These are phyloP conservation scores for Nannochloropsis oceanica DNA, from an alignment of 108 stramenopile genomes.

Conservation along the genomic window DNA sequence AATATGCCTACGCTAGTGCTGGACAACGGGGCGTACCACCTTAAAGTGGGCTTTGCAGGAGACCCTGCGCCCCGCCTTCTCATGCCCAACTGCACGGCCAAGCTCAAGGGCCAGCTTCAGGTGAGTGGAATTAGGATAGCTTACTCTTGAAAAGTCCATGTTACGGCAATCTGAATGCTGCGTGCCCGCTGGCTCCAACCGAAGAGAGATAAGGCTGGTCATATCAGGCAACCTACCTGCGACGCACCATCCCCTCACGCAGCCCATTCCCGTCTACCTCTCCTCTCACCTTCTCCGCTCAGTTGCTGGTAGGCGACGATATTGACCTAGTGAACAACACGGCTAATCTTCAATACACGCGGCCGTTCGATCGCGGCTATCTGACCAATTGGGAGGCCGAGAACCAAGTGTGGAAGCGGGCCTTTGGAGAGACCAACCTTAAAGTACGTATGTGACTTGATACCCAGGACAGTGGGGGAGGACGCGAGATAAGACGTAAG, in stretches of 20 bases:
- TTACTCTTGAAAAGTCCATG: too few species aligned
- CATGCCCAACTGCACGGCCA: constrained; percentile 28
- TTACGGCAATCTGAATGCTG: too few species aligned
- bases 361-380: constrained; percentile 39
- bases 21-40: constrained; percentile 29
- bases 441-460: neutral
- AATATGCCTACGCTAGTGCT: constrained; percentile 14
- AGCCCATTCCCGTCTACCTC: too few species aligned
- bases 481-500: too few species aligned
- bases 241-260: neutral
- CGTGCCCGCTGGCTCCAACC: too few species aligned
- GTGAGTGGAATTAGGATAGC: neutral
- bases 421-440: neutral
- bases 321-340: constrained; percentile 21
- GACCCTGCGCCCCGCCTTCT: constrained; percentile 3
- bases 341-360: constrained; percentile 16
- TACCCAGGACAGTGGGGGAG: too few species aligned
- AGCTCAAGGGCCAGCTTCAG: constrained; percentile 13
- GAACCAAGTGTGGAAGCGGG: constrained; percentile 14
- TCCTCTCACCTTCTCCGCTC: neutral
- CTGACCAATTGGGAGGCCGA: constrained; percentile 37
- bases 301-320: constrained; percentile 32
- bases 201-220: too few species aligned
- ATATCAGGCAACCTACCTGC: too few species aligned
- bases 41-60: constrained; percentile 21